Base-by-base conservation (phyloP, 768 basidiomycete species). In the Agaricus sinodeliciosus region DNA sequence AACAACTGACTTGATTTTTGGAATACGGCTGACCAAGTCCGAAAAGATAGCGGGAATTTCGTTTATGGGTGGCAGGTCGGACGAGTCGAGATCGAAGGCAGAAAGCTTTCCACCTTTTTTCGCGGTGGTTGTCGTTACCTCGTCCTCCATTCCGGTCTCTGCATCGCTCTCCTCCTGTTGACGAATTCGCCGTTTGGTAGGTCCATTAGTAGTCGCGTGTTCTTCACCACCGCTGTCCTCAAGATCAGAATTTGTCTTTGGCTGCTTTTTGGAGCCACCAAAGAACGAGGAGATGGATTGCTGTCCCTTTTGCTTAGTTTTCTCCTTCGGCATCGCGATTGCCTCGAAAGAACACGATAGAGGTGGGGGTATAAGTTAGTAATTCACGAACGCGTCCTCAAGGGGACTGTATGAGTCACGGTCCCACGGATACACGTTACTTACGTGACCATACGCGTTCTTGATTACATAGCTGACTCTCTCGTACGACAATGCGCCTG, bases 1-100 rank as follows among this genome's bases (percentile, higher is more conserved):
- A 15, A 79, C 84, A 39, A 90, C 82, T 1, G 71, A 70, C 61
- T 81, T 79, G 57, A 91, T 81, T 49, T 81, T 71, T 11, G 86
- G 80, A 37, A 84, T 77, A 59, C 73, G 81, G 44, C 75, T 69
- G 56, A 90, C 76, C 40, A 93, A 74, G 67, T 93, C 85, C 52
- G 76, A 72, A 65, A 93, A 93, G 59, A 93, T 90, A 49, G 78
- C 75, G 22, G 83, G 78, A 47, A 78, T 76, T 55, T 84, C 75
- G 61, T 81, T 74, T 46, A 94, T 84, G 16, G 92, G 92, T 13
- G 92, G 90, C 5, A 90, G 77, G 58, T 75, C 71, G 0, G 86
- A 87, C 27, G 78, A 70, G 47, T 86, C 84, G 42, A 78, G 74
- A 40, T 54, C 39, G 19, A 54, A 54, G 8, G 75, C 72, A 37